Percentiles rank a stretch among this genome's conserved stretches.
Conservation (phyloP, 2,329 filamentous ascomycete species). For the Pseudopithomyces chartarum region DNA sequence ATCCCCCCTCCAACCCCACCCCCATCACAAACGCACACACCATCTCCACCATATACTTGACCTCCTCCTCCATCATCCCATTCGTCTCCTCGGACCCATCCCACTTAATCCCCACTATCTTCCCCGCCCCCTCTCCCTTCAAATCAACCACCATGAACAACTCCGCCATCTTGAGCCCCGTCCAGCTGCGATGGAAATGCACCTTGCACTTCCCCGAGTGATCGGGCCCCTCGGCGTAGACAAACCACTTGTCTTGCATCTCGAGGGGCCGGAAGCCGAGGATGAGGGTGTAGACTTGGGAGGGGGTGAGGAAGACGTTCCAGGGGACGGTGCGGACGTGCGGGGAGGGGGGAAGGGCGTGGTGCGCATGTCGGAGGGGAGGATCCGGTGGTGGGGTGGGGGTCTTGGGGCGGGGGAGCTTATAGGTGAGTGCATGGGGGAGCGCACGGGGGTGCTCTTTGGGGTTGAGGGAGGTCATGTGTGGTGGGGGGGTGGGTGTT, state of each 20-base stretch:
- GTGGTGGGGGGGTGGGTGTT: constrained; percentile 8
- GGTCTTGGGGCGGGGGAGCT: not conserved
- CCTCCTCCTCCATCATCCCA: constrained; percentile 33
- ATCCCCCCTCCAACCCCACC: constrained; percentile 48
- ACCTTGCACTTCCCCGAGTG: constrained; percentile 39
- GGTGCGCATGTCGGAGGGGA: constrained; percentile 22
- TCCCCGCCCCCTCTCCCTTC: constrained; percentile 41
- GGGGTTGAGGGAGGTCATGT: not conserved
- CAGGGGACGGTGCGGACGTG: constrained; percentile 26
- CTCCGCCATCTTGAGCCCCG: constrained; percentile 39
- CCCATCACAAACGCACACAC: constrained; percentile 30
- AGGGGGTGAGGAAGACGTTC: constrained; percentile 39
- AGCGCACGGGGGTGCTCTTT: too few species aligned
- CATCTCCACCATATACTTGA: constrained; percentile 33
- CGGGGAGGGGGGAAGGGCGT: constrained; percentile 21
- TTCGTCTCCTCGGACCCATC: constrained; percentile 32
- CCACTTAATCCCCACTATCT: constrained; percentile 44
- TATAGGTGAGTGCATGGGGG: constrained; percentile 1
- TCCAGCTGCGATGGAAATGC: constrained; percentile 41
- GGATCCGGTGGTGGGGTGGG: constrained; percentile 2
- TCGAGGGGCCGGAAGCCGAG: constrained; percentile 30
- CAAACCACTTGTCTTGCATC: constrained; percentile 39
- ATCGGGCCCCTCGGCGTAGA: constrained; percentile 42
- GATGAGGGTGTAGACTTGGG: constrained; percentile 35
- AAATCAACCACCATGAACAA: constrained; percentile 41